A percentile compares a stretch with the other conserved stretches of the same genome.
Evolutionary conservation across 345 rosid species (phyloP).

Genomic region (Hirschfeldia incana): DNA sequence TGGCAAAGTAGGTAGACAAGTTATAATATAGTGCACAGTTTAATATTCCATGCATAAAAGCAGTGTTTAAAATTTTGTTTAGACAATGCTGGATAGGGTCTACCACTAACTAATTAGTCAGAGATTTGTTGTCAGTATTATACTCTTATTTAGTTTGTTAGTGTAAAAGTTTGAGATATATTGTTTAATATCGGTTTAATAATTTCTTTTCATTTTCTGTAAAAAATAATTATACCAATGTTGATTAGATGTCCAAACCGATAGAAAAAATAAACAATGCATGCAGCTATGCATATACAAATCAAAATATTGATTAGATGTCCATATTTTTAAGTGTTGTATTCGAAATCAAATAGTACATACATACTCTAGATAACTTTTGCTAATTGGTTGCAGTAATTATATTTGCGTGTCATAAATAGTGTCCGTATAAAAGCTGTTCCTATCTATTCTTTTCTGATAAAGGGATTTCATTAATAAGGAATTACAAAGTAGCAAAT

Average conservation of each 20-base stretch:
- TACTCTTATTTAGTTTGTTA: background rate
- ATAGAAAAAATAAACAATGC: background rate
- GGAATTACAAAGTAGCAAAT: no score
- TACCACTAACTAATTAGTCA: background rate
- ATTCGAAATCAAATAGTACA: background rate
- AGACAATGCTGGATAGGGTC: background rate
- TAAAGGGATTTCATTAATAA: no score
- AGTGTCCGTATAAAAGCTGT: background rate
- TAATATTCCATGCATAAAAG: background rate
- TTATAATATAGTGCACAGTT: background rate
- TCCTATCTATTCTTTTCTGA: background rate
- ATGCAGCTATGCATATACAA: background rate
- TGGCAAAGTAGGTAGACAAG: background rate
- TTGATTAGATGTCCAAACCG: background rate
- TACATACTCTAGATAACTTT: background rate
- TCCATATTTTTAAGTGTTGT: background rate
- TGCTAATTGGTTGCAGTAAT: background rate
- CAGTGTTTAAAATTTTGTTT: background rate
- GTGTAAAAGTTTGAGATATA: background rate
- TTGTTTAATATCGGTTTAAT: background rate
- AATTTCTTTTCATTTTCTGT: background rate
- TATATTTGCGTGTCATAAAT: background rate
- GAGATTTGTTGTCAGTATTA: slow-evolving; percentile 5
- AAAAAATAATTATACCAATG: background rate
- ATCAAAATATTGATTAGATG: no score